phyloP scores from a whole-genome alignment of 495 filamentous ascomycete genomes.

The Lasiosphaeriaceae sp. region DNA sequence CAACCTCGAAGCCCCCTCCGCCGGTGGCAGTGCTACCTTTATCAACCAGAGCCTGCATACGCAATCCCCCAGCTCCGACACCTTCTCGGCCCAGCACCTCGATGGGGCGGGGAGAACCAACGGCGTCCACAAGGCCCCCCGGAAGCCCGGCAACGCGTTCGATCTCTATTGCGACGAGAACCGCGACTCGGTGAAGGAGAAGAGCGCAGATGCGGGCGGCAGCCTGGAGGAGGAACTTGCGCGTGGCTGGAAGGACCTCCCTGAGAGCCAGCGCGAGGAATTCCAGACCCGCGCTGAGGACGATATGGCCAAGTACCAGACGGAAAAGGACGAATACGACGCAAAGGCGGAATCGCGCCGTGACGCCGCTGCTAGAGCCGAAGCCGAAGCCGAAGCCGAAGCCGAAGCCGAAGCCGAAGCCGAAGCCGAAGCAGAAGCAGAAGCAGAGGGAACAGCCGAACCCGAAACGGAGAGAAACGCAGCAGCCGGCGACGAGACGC shows the following conservation, averaged over 20 bases:
- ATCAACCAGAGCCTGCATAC: constrained; percentile 39
- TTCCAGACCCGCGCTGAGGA: constrained; percentile 40
- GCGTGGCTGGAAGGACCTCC: constrained; percentile 46
- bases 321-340: constrained; percentile 38
- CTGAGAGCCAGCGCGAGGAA: constrained; percentile 40
- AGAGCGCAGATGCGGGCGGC: constrained; percentile 27
- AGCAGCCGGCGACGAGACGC: constrained; percentile 3
- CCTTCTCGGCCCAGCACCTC: constrained; percentile 35
- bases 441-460: constrained; percentile 14
- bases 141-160: constrained; percentile 45
- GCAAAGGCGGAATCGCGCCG: constrained; percentile 9
- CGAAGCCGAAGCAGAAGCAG: constrained; percentile 27
- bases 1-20: constrained; percentile 17
- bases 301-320: constrained; percentile 38
- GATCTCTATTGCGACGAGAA: constrained; percentile 50
- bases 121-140: constrained; percentile 29
- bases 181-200: constrained; percentile 33
- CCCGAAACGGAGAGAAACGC: constrained; percentile 26
- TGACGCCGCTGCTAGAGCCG: constrained; percentile 14
- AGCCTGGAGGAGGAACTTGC: constrained; percentile 44
- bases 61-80: constrained; percentile 46
- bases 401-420: constrained; percentile 1
- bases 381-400: constrained; percentile 14
- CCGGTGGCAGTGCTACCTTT: constrained; percentile 34
- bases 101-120: constrained; percentile 23